These are phyloP conservation scores for Colletotrichum sp. DNA, from an alignment of 2,329 filamentous ascomycete genomes.

Conservation along the genomic window DNA sequence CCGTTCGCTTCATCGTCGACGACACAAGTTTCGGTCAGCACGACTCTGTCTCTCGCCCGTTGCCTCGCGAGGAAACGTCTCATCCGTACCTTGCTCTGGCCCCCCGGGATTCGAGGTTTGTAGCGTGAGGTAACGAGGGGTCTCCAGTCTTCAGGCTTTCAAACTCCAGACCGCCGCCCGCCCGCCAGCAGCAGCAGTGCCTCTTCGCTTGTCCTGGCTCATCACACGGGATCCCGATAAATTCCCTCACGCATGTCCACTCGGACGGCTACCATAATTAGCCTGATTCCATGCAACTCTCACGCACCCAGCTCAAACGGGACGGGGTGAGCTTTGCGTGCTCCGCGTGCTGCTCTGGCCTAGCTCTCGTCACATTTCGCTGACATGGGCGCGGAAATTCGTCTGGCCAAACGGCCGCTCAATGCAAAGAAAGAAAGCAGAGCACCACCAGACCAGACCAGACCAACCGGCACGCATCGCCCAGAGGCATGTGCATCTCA, in stretches of 20 bases:
- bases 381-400: not conserved
- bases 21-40: not conserved
- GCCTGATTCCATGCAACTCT: conserved; percentile 13
- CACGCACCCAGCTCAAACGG: not conserved
- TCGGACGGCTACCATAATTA: conserved; percentile 16
- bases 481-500: conserved; percentile 13
- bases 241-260: conserved; percentile 22
- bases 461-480: not conserved
- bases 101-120: not conserved
- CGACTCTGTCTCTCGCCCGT: not conserved
- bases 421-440: not conserved
- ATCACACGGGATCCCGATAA: conserved; percentile 5
- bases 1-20: not conserved
- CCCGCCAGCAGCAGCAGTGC: not conserved
- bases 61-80: not conserved
- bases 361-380: conserved; percentile 14
- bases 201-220: not conserved
- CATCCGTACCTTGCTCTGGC: not conserved
- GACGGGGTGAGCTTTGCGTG: not conserved
- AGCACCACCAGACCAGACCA: not conserved
- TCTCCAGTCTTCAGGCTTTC: not conserved
- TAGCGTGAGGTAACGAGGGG: not conserved
- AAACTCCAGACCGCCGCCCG: conserved; percentile 9
- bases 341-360: not conserved
- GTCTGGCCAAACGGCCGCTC: not conserved